phyloP scores from a whole-genome alignment of 305 asterid species.

The Lippia alba region DNA sequence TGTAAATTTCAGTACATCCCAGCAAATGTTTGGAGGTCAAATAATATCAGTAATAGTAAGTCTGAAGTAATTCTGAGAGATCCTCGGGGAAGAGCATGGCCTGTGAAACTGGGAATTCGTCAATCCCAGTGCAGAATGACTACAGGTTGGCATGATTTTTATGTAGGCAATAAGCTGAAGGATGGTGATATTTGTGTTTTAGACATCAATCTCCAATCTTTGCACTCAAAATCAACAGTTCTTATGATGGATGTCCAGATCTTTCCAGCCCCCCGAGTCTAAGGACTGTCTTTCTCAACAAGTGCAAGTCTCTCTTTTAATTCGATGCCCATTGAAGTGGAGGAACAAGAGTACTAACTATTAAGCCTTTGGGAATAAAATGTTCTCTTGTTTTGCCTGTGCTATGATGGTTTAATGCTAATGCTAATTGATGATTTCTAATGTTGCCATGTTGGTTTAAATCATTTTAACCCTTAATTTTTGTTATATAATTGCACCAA shows the following conservation, averaged over 20 bases:
- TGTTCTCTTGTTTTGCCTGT: too few relatives aligned
- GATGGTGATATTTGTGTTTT: constrained; percentile 31
- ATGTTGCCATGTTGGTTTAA: not conserved
- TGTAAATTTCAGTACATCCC: constrained; percentile 36
- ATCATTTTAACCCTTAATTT: too few relatives aligned
- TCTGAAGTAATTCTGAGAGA: constrained; percentile 1
- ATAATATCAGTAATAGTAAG: not conserved
- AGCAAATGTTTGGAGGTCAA: not conserved
- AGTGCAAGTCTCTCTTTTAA: too few relatives aligned
- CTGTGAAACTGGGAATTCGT: not conserved
- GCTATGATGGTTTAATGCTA: too few relatives aligned
- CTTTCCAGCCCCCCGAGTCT: not conserved
- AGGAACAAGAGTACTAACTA: not conserved
- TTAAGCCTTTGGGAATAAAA: not conserved
- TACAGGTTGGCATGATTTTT: constrained; percentile 34
- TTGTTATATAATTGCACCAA: too few relatives aligned
- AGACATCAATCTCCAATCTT: not conserved
- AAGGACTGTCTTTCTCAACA: not conserved
- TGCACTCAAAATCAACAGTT: not conserved
- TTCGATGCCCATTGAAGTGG: not conserved
- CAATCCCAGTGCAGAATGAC: not conserved
- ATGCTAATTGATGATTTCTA: not conserved
- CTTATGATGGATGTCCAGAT: constrained; percentile 22
- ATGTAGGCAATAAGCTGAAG: constrained; percentile 26
- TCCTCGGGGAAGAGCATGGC: constrained; percentile 24